These are phyloP conservation scores for Tardiomyces blankii DNA, from an alignment of 1,139 yeast genomes.

Conservation along the genomic window DNA sequence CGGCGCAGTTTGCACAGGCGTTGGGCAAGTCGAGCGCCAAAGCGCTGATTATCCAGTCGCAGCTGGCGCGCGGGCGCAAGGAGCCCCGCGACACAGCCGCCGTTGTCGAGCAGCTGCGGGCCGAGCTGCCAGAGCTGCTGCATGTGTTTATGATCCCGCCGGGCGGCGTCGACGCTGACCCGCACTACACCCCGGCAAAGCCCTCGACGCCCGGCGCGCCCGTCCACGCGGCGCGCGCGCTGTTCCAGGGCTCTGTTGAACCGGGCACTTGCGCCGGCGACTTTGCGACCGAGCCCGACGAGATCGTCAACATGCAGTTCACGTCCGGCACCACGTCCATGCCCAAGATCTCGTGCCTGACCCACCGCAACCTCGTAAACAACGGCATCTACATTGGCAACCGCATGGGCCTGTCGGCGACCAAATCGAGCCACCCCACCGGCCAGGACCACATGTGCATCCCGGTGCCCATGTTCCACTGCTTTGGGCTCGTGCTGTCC, in stretches of 20 bases:
- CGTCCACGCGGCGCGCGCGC: conserved; percentile 1
- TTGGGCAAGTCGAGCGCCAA: conserved; percentile 16
- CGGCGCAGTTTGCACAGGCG: conserved; percentile 19
- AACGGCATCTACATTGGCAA: conserved; percentile 21
- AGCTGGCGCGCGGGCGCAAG: conserved; percentile 8
- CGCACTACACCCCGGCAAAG: not conserved
- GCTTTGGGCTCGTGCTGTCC: conserved; percentile 26
- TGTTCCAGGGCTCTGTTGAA: conserved; percentile 1
- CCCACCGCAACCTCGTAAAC: conserved; percentile 21
- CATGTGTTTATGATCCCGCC: conserved; percentile 5
- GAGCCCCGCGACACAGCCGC: conserved; percentile 1
- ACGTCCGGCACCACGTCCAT: conserved; percentile 25
- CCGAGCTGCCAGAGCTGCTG: conserved; percentile 2
- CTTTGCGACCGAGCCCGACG: conserved; percentile 10
- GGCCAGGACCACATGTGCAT: conserved; percentile 22
- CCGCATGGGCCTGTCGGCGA: conserved; percentile 20
- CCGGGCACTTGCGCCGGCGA: conserved; percentile 2
- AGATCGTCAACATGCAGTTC: conserved; percentile 24
- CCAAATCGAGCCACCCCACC: conserved; percentile 15
- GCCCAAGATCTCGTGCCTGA: conserved; percentile 22
- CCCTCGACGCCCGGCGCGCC: too few relatives aligned
- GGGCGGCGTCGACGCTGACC: conserved; percentile 1
- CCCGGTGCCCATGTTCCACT: conserved; percentile 28
- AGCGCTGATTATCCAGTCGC: conserved; percentile 17
- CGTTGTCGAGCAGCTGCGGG: conserved; percentile 4